Evolutionary conservation across 371 early-diverging fungal genomes (phyloP), one percentile per base, ranked within the genome.

Genomic region (Mucor irregularis): DNA sequence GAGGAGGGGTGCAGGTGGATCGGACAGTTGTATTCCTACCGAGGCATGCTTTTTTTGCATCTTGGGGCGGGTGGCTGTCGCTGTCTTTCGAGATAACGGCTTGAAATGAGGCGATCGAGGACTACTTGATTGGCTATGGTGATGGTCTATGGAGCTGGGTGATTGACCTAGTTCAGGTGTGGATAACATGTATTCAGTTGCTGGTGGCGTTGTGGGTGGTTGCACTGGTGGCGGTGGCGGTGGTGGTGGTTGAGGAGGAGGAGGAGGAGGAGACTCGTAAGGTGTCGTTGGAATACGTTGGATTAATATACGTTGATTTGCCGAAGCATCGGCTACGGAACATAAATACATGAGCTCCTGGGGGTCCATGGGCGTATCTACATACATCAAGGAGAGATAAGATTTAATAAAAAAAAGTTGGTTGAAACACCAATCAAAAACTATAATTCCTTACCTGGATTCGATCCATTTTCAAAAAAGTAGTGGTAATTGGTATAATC

Each of bases 401-500:
- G n/a, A n/a, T n/a, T n/a, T n/a, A 4, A 4, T 9, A 13, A 57
- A 26, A 21, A 8, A 5, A 22, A 14, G 11, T 49, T 52, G 40
- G 53, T 53, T 42, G 31, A 21, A 22, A 53, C 43, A 19, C 10
- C 13, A 53, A 53, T 40, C 0, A 3, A 4, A 8, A 17, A 14
- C 0, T 33, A 9, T 19, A 5, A 49, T 16, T n/a, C 52, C 58
- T 70, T 73, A 80, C 82, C 73, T 55, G 73, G 68, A 53, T 73
- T 55, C 30, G 69, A 69, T 2, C 78, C 79, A 34, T 78, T 82
- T 30, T 80, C 80, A 64, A 78, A 76, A 47, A 74, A 76, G 33
- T 72, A 79, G 4, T 68, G 72, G 57, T 78, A 81, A 5, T 70
- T 64, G 51, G 76, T 72, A 39, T 64, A 67, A 34, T 76, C 62